Evolutionary conservation across 805 yeast species (phyloP).

Genomic region (Vanderwaltozyma polyspora): DNA sequence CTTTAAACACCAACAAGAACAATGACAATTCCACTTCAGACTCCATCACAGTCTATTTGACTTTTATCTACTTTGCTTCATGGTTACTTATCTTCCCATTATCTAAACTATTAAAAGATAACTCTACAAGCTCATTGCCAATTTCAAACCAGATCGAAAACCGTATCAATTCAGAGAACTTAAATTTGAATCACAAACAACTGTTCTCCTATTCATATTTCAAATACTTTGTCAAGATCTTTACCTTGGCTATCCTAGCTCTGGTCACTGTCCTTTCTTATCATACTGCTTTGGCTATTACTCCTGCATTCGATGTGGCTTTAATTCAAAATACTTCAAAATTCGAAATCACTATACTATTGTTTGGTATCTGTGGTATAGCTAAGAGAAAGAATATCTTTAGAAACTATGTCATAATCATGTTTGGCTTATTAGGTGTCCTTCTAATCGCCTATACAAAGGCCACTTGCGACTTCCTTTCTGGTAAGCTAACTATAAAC

Average conservation of each 20-base stretch:
- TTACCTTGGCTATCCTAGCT: constrained; percentile 12
- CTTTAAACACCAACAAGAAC: constrained; percentile 3
- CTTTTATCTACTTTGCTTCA: constrained; percentile 18
- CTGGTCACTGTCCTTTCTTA: constrained; percentile 14
- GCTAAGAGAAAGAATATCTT: constrained; percentile 17
- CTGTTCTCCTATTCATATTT: background rate
- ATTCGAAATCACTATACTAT: constrained; percentile 25
- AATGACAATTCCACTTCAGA: constrained; percentile 8
- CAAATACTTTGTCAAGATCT: constrained; percentile 10
- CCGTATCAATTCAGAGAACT: background rate
- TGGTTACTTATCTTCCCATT: constrained; percentile 19
- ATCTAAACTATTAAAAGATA: constrained; percentile 9
- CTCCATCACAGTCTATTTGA: constrained; percentile 11
- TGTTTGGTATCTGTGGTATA: constrained; percentile 23
- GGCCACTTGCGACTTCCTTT: constrained; percentile 24
- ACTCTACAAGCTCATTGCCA: background rate
- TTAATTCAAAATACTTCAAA: constrained; percentile 23
- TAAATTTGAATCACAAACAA: background rate
- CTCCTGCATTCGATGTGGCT: constrained; percentile 25
- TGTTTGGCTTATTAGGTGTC: constrained; percentile 20
- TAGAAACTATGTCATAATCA: constrained; percentile 21
- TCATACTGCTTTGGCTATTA: constrained; percentile 16
- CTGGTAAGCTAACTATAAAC: constrained; percentile 25
- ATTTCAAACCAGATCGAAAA: background rate
- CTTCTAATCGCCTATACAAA: constrained; percentile 25